Conservation (phyloP, 2,329 filamentous ascomycete genomes). For the Penicillium sp. region DNA sequence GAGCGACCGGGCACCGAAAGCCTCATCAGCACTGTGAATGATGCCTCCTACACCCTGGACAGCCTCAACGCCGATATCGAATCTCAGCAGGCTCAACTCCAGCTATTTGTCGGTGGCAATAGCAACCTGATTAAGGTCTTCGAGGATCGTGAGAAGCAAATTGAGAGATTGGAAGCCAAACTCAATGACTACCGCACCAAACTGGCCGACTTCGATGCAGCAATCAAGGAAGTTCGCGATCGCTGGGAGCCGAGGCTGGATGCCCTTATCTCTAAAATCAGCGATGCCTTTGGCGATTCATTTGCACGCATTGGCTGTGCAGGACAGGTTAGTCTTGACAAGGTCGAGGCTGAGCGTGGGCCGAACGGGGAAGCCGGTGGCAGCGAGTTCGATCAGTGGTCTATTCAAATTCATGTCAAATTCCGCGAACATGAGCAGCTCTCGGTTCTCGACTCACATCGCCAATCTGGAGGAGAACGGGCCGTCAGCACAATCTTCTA, state of each 20-base stretch:
- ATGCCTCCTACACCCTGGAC: constrained; percentile 50
- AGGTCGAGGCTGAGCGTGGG: constrained; percentile 47
- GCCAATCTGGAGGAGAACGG: constrained; percentile 92
- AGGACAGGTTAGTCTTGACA: constrained; percentile 81
- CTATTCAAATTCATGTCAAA: constrained; percentile 87
- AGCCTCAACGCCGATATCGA: constrained; percentile 68
- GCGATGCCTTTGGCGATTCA: constrained; percentile 84
- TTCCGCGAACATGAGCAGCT: constrained; percentile 84
- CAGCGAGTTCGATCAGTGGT: constrained; percentile 89
- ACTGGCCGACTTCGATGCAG: constrained; percentile 50
- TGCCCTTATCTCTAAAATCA: constrained; percentile 70
- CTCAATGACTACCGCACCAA: constrained; percentile 50
- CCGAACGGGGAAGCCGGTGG: constrained; percentile 28
- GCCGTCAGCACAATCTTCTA: constrained; percentile 98
- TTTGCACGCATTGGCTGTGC: constrained; percentile 92
- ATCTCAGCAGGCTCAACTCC: constrained; percentile 67
- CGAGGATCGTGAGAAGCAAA: constrained; percentile 64
- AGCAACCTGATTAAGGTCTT: constrained; percentile 70
- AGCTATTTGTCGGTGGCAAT: constrained; percentile 73
- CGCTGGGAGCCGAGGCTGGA: constrained; percentile 84
- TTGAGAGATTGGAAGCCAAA: constrained; percentile 59
- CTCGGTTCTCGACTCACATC: constrained; percentile 79
- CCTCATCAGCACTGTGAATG: constrained; percentile 37
- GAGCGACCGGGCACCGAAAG: constrained; percentile 26
- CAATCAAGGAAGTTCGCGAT: constrained; percentile 61